Evolutionary conservation across 257 asterid species (phyloP).

Genomic region (Solanum lycopersicoides): DNA sequence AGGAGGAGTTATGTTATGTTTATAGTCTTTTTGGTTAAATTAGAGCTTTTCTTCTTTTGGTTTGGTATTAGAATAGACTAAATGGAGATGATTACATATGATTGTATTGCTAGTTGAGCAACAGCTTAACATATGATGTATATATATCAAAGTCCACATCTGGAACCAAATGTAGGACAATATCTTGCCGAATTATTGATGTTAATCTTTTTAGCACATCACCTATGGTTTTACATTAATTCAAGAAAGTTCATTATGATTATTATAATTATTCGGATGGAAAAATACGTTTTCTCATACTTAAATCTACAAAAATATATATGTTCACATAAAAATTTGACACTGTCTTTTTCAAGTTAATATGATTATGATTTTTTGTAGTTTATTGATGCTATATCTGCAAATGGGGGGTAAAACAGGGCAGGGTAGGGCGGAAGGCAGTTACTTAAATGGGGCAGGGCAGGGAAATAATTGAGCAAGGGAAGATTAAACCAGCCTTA

Average conservation of each 20-base stretch:
- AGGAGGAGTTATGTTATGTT: not conserved
- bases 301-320: too few relatives aligned
- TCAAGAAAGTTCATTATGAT: not conserved
- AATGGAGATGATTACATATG: not conserved
- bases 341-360: not conserved
- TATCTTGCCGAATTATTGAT: not conserved
- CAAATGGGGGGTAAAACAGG: not conserved
- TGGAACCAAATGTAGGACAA: not conserved
- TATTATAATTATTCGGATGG: not conserved
- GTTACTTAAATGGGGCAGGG: not conserved
- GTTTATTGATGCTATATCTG: not conserved
- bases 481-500: not conserved
- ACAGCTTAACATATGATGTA: not conserved
- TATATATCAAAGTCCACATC: not conserved
- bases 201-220: not conserved
- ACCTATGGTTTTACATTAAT: not conserved
- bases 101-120: not conserved
- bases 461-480: not conserved
- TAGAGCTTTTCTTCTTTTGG: not conserved
- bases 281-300: not conserved
- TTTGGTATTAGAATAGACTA: not conserved
- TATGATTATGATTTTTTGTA: not conserved
- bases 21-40: not conserved
- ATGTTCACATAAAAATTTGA: not conserved
- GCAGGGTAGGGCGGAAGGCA: not conserved